Percentiles rank a stretch among this genome's conserved stretches.
Evolutionary conservation across 163 green algal species (phyloP).

Genomic region (Volvox carteri): DNA sequence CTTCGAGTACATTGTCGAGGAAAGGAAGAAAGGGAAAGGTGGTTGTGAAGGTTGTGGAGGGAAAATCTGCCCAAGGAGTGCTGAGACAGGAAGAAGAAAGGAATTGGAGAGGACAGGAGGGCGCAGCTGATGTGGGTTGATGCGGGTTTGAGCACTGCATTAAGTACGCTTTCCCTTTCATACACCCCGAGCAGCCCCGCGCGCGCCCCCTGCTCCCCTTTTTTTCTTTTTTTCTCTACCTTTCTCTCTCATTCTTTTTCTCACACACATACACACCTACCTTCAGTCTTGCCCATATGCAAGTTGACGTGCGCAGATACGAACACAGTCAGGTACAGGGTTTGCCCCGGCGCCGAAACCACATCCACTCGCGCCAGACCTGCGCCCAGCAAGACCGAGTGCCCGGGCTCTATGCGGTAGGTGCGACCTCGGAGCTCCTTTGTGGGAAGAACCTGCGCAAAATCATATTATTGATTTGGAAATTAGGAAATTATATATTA

Average conservation of each 20-base stretch:
- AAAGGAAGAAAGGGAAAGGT: not conserved
- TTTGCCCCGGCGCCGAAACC: conserved; percentile 72
- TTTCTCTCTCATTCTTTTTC: too few relatives aligned
- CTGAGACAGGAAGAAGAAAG: not conserved
- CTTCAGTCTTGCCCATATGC: conserved; percentile 93
- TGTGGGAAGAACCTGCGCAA: conserved; percentile 79
- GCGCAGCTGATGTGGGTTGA: too few relatives aligned
- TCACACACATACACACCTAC: not conserved
- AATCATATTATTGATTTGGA: too few relatives aligned
- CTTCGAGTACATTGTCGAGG: not conserved
- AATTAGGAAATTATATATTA: too few relatives aligned
- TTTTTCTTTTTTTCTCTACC: too few relatives aligned
- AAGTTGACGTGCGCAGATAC: conserved; percentile 82
- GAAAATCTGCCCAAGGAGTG: not conserved
- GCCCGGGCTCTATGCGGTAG: conserved; percentile 85
- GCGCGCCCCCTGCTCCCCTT: too few relatives aligned
- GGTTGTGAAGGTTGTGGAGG: not conserved
- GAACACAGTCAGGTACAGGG: conserved; percentile 94
- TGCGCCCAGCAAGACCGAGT: conserved; percentile 85
- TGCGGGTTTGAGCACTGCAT: too few relatives aligned
- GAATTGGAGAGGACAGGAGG: not conserved
- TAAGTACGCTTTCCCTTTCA: too few relatives aligned
- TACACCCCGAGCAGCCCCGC: too few relatives aligned
- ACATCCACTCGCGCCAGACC: conserved; percentile 94
- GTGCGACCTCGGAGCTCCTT: conserved; percentile 89